A percentile compares a stretch with the other conserved stretches of the same genome.
These are phyloP conservation scores for Oxytropis ochrocephala DNA, from an alignment of 306 rosid species.

Conservation along the genomic window DNA sequence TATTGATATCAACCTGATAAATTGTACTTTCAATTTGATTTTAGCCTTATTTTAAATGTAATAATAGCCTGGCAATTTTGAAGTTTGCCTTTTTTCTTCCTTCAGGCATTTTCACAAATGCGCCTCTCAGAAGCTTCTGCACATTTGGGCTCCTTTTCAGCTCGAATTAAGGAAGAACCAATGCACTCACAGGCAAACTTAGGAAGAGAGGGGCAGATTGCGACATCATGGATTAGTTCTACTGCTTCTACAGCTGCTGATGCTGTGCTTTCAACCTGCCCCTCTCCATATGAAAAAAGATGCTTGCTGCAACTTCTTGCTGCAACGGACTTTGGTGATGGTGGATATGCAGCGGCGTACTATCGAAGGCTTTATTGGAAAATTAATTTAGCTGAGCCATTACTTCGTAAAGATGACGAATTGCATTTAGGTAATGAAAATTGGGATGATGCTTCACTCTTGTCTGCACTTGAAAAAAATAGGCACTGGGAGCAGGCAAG, in stretches of 20 bases:
- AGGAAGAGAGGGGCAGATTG: conserved; percentile 64
- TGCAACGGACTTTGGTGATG: conserved; percentile 90
- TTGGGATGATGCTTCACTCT: conserved; percentile 82
- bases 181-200: conserved; percentile 42
- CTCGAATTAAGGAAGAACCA: conserved; percentile 84
- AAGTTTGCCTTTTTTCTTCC: not conserved
- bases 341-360: conserved; percentile 63
- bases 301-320: conserved; percentile 92
- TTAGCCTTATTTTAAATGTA: conserved; percentile 5
- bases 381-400: conserved; percentile 89
- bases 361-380: conserved; percentile 76
- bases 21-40: not conserved
- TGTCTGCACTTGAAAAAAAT: conserved; percentile 65
- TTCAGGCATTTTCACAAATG: conserved; percentile 93
- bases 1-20: not conserved
- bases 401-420: conserved; percentile 55
- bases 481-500: conserved; percentile 98
- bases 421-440: conserved; percentile 69
- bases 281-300: conserved; percentile 93
- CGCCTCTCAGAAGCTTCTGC: conserved; percentile 93
- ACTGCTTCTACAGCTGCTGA: conserved; percentile 85
- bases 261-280: conserved; percentile 85
- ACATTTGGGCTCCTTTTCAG: conserved; percentile 93
- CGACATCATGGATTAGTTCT: conserved; percentile 80
- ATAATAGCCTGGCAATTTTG: not conserved